These are phyloP conservation scores for Monilinia fructigena DNA, from an alignment of 2,329 filamentous ascomycete genomes.

Conservation along the genomic window DNA sequence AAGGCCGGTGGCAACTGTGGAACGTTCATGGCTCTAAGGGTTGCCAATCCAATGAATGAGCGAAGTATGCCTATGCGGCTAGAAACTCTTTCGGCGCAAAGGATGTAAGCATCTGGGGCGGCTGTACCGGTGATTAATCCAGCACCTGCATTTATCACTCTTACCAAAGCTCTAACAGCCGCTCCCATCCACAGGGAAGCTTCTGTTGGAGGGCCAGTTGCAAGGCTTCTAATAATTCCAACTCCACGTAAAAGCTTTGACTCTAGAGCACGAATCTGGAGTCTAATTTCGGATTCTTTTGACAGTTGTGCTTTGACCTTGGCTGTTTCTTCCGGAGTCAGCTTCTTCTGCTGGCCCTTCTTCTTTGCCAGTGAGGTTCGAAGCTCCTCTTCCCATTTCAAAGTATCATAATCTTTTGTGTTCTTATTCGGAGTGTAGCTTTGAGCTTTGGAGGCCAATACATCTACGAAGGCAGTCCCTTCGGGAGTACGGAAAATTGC, in stretches of 20 bases:
- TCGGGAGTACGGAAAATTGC: constrained; percentile 91
- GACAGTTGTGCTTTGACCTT: constrained; percentile 89
- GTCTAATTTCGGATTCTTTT: constrained; percentile 79
- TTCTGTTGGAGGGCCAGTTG: constrained; percentile 84
- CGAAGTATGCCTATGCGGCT: constrained; percentile 72
- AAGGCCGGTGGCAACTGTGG: constrained; percentile 70
- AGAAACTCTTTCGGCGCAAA: constrained; percentile 73
- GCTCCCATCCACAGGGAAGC: constrained; percentile 84
- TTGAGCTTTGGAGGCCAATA: constrained; percentile 78
- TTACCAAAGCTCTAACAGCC: constrained; percentile 71
- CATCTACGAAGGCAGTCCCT: constrained; percentile 84
- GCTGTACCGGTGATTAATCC: constrained; percentile 77
- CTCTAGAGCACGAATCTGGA: constrained; percentile 67
- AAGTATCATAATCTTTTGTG: constrained; percentile 88
- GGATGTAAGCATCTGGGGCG: constrained; percentile 74
- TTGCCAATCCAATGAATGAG: constrained; percentile 83
- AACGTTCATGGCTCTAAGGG: constrained; percentile 74
- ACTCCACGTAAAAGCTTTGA: constrained; percentile 76
- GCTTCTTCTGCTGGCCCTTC: constrained; percentile 86
- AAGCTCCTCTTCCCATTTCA: constrained; percentile 97
- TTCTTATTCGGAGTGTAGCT: constrained; percentile 77
- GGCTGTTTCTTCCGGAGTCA: constrained; percentile 81
- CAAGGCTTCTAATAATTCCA: constrained; percentile 79
- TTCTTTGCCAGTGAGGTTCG: constrained; percentile 85
- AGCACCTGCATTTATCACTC: constrained; percentile 75